Percentiles rank a stretch among this genome's conserved stretches.
Conservation (phyloP, 768 basidiomycete genomes). For the Pholiota molesta region DNA sequence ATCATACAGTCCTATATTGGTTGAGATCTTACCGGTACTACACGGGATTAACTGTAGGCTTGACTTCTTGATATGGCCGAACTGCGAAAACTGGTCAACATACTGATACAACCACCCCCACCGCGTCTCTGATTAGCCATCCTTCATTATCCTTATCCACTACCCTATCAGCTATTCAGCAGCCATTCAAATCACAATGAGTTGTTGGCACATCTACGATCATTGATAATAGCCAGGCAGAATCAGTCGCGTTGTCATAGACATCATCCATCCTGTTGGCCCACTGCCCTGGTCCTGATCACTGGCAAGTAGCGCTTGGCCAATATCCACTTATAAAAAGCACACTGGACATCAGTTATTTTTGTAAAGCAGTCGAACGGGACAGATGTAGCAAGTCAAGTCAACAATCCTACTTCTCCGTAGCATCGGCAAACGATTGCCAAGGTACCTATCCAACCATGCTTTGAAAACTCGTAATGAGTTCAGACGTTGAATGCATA, state of each 20-base stretch:
- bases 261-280: conserved; percentile 10
- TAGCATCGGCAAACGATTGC: background rate
- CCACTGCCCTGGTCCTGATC: conserved; percentile 12
- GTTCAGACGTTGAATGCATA: too few relatives aligned
- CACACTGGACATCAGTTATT: background rate
- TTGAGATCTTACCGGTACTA: too few relatives aligned
- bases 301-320: background rate
- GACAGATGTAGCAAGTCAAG: background rate
- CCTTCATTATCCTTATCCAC: background rate
- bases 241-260: conserved; percentile 24
- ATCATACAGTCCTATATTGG: background rate
- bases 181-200: background rate
- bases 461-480: too few relatives aligned
- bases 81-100: too few relatives aligned
- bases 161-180: background rate
- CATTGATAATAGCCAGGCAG: conserved; percentile 4
- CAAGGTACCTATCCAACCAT: too few relatives aligned
- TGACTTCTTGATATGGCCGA: too few relatives aligned
- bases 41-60: too few relatives aligned
- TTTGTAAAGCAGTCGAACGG: background rate
- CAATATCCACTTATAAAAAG: background rate
- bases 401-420: background rate
- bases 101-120: too few relatives aligned
- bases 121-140: background rate
- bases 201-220: background rate